Percentiles rank a stretch among this genome's conserved stretches.
These are phyloP conservation scores for Mycocalia duriaeana DNA, from an alignment of 1,284 basidiomycete species.

Conservation along the genomic window DNA sequence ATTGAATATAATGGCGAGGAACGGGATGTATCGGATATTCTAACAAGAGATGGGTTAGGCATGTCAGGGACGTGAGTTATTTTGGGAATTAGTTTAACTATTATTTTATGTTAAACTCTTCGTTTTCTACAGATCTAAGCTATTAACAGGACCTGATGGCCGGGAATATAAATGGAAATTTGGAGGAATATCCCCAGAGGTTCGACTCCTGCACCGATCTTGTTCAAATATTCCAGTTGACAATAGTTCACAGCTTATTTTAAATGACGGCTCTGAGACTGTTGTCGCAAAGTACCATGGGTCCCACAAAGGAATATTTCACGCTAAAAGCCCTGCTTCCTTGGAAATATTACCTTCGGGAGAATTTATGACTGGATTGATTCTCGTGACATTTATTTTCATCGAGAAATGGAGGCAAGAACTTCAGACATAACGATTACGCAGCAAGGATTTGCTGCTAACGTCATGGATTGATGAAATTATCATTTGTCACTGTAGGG, in stretches of 20 bases:
- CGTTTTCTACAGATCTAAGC: constrained; percentile 2
- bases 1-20: constrained; percentile 2
- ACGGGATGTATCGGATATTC: neutral
- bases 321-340: constrained; percentile 5
- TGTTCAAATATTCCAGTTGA: neutral
- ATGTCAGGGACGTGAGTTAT: constrained; percentile 4
- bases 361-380: constrained; percentile 16
- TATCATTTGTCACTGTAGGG: too few relatives aligned
- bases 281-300: constrained; percentile 6
- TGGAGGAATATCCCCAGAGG: constrained; percentile 2
- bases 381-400: constrained; percentile 20
- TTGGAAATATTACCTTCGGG: constrained; percentile 13
- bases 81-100: constrained; percentile 1
- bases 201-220: neutral
- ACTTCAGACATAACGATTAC: neutral
- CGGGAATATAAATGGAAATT: constrained; percentile 12
- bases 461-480: too few relatives aligned
- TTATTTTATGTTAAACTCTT: neutral
- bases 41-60: too few relatives aligned
- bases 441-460: neutral
- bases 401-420: constrained; percentile 14
- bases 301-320: neutral
- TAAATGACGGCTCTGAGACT: constrained; percentile 5
- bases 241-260: constrained; percentile 2
- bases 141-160: constrained; percentile 13